phyloP scores from a whole-genome alignment of 2,329 filamentous ascomycete species.

The Fusarium zealandicum region DNA sequence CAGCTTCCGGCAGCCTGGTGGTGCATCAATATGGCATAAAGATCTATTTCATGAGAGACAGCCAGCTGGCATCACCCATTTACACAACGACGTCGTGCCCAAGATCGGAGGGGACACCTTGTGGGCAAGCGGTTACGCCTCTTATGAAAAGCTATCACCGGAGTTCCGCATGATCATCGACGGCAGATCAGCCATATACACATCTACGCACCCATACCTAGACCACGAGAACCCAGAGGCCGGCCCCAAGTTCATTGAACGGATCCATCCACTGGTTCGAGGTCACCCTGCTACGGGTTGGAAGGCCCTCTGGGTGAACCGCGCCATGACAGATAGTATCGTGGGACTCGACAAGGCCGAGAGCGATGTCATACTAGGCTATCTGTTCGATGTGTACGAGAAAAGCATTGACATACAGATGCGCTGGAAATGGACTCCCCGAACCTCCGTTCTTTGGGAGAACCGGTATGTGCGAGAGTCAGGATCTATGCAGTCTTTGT shows the following conservation, averaged over 20 bases:
- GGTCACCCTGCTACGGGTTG: constrained; percentile 77
- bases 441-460: constrained; percentile 74
- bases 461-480: constrained; percentile 59
- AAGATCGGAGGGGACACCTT: constrained; percentile 73
- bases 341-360: constrained; percentile 73
- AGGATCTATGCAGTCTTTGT: background rate
- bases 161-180: constrained; percentile 75
- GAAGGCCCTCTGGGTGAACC: constrained; percentile 77
- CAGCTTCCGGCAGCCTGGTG: constrained; percentile 71
- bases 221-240: constrained; percentile 67
- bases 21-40: constrained; percentile 73
- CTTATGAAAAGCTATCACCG: constrained; percentile 76
- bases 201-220: constrained; percentile 71
- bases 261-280: constrained; percentile 71
- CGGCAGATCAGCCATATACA: constrained; percentile 69
- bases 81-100: constrained; percentile 74
- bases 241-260: constrained; percentile 72
- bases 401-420: constrained; percentile 75
- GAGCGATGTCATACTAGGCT: constrained; percentile 71
- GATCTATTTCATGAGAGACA: constrained; percentile 76
- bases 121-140: constrained; percentile 74
- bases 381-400: constrained; percentile 74
- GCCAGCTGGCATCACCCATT: constrained; percentile 73
- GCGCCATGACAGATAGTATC: constrained; percentile 72
- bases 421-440: constrained; percentile 73